Conservation (phyloP, 1,284 basidiomycete genomes). For the Dichomitus squalens region DNA sequence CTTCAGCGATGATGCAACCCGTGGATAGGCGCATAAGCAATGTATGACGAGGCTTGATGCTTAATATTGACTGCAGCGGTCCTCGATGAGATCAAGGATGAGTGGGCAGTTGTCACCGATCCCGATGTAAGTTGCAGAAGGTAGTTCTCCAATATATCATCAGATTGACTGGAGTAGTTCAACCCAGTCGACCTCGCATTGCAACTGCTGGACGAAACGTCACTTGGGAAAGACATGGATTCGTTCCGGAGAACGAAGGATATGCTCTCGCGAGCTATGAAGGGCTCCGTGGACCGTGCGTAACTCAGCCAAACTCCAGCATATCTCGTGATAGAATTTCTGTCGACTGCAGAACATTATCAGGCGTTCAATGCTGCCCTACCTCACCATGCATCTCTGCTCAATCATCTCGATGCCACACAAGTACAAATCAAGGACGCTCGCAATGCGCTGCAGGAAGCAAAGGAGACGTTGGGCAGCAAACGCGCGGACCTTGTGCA, state of each 20-base stretch:
- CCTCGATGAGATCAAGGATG: slow-evolving; percentile 81
- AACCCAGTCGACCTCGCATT: slow-evolving; percentile 91
- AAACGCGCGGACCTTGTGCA: slow-evolving; percentile 87
- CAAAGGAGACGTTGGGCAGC: slow-evolving; percentile 76
- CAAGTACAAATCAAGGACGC: slow-evolving; percentile 76
- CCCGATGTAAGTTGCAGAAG: slow-evolving; percentile 63
- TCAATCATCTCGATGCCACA: slow-evolving; percentile 69
- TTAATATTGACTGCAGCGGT: slow-evolving; percentile 56
- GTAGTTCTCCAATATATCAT: slow-evolving; percentile 7
- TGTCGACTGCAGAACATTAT: slow-evolving; percentile 66
- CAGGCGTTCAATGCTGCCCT: slow-evolving; percentile 90
- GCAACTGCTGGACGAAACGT: slow-evolving; percentile 77
- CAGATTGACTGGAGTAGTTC: slow-evolving; percentile 57
- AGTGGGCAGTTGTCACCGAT: slow-evolving; percentile 89
- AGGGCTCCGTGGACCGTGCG: slow-evolving; percentile 85
- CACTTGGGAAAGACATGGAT: slow-evolving; percentile 68
- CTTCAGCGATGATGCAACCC: not conserved
- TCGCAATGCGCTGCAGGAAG: slow-evolving; percentile 74
- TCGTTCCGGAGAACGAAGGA: slow-evolving; percentile 78
- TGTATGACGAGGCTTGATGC: not conserved
- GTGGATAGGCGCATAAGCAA: not conserved
- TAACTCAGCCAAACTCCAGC: slow-evolving; percentile 16
- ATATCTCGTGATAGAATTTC: not conserved
- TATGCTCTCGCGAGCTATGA: slow-evolving; percentile 76
- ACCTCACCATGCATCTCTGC: slow-evolving; percentile 81